A percentile compares a stretch with the other conserved stretches of the same genome.
These are phyloP conservation scores for Pythium brassicae DNA, from an alignment of 352 stramenopile genomes.

Conservation along the genomic window DNA sequence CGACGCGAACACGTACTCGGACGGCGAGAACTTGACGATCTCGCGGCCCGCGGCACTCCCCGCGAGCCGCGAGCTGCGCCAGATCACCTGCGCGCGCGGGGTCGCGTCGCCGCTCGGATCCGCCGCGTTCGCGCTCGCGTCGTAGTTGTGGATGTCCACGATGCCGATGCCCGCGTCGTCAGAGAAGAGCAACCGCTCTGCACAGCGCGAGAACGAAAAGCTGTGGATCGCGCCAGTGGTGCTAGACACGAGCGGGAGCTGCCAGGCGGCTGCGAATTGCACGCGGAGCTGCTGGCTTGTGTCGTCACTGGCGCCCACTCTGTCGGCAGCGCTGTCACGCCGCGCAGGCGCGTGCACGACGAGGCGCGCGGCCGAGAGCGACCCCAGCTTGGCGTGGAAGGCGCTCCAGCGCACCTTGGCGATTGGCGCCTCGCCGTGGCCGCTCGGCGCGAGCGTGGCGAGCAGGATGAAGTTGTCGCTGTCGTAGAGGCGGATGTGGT, in stretches of 20 bases:
- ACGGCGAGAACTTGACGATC: conserved; percentile 76
- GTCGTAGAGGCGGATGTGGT: conserved; percentile 75
- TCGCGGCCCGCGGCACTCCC: conserved; percentile 18
- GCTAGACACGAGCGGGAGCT: conserved; percentile 26
- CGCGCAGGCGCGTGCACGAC: conserved; percentile 62
- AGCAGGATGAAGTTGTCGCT: conserved; percentile 83
- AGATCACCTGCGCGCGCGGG: conserved; percentile 27
- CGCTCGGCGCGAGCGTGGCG: conserved; percentile 46
- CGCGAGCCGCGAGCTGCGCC: conserved; percentile 16
- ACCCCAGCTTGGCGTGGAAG: conserved; percentile 73
- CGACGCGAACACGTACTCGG: conserved; percentile 58
- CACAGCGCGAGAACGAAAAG: conserved; percentile 62
- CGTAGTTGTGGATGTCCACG: conserved; percentile 35
- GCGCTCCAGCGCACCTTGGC: conserved; percentile 68
- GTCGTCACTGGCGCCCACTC: neutral
- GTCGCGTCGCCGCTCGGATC: conserved; percentile 4
- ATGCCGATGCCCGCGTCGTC: conserved; percentile 40
- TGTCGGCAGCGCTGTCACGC: neutral
- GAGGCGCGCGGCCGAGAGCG: conserved; percentile 56
- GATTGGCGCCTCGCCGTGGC: conserved; percentile 44
- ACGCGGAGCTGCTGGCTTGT: conserved; percentile 16
- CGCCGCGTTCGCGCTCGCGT: neutral
- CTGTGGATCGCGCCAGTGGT: conserved; percentile 25
- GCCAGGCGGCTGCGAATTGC: conserved; percentile 41
- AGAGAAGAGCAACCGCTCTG: conserved; percentile 55